Percentiles rank a stretch among this genome's conserved stretches.
These are phyloP conservation scores for Fraxinus floribunda DNA, from an alignment of 305 asterid genomes.

Conservation along the genomic window DNA sequence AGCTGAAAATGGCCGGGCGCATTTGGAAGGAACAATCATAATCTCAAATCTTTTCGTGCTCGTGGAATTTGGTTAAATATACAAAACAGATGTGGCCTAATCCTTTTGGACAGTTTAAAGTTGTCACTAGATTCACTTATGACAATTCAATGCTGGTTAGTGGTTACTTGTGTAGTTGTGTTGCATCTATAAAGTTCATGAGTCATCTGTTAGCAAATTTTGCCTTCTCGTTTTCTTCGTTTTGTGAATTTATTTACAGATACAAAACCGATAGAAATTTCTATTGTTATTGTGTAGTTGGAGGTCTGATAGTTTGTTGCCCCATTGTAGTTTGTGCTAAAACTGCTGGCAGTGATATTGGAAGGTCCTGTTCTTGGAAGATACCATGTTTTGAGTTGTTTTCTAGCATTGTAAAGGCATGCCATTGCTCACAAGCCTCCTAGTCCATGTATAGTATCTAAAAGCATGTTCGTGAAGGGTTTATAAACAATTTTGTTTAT, in stretches of 20 bases:
- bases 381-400: background rate
- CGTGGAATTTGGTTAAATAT: background rate
- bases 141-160: background rate
- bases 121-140: conserved; percentile 18
- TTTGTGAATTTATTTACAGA: background rate
- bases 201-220: background rate
- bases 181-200: background rate
- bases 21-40: conserved; percentile 64
- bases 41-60: background rate
- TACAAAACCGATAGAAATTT: background rate
- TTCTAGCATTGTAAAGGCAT: background rate
- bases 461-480: background rate
- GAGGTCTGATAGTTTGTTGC: background rate
- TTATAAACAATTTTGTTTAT: background rate
- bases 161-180: background rate
- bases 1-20: conserved; percentile 67
- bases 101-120: conserved; percentile 5
- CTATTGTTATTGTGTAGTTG: background rate
- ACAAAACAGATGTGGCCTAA: conserved; percentile 23
- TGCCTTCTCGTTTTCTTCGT: background rate
- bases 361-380: background rate
- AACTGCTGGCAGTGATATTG: background rate
- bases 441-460: background rate
- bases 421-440: background rate
- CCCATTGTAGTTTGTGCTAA: background rate